phyloP scores from a whole-genome alignment of 2,329 filamentous ascomycete species.

The Cladosporium sp. region DNA sequence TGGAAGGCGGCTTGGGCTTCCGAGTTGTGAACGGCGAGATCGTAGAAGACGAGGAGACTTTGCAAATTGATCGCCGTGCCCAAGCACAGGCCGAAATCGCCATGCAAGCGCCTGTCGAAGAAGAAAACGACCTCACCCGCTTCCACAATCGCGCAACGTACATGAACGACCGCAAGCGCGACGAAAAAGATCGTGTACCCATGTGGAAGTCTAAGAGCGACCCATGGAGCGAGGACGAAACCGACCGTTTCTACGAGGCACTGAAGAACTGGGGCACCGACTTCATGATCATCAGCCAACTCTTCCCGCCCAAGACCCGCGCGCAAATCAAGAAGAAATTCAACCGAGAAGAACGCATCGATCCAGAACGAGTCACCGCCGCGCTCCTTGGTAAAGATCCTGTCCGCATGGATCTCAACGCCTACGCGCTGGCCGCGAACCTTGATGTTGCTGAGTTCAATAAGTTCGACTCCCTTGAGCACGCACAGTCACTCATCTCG shows the following conservation, averaged over 20 bases:
- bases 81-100: slow-evolving; percentile 53
- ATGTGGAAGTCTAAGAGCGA: slow-evolving; percentile 50
- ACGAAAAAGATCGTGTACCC: slow-evolving; percentile 42
- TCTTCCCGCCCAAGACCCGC: slow-evolving; percentile 69
- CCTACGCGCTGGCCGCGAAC: slow-evolving; percentile 37
- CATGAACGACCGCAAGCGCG: slow-evolving; percentile 56
- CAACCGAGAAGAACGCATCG: slow-evolving; percentile 69
- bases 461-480: slow-evolving; percentile 30
- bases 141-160: slow-evolving; percentile 67
- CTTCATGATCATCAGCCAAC: slow-evolving; percentile 72
- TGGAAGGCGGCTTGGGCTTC: slow-evolving; percentile 32
- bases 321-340: slow-evolving; percentile 79
- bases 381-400: slow-evolving; percentile 48
- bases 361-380: slow-evolving; percentile 60
- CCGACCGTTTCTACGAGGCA: slow-evolving; percentile 70
- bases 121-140: slow-evolving; percentile 74
- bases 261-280: slow-evolving; percentile 76
- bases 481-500: slow-evolving; percentile 32
- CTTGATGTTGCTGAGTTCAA: slow-evolving; percentile 35
- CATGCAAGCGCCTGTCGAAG: slow-evolving; percentile 54
- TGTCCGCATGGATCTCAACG: slow-evolving; percentile 34
- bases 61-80: slow-evolving; percentile 65
- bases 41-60: slow-evolving; percentile 64
- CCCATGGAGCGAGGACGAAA: slow-evolving; percentile 67
- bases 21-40: slow-evolving; percentile 69